These are phyloP conservation scores for Phytophthora brassicae DNA, from an alignment of 352 stramenopile genomes.

Conservation along the genomic window DNA sequence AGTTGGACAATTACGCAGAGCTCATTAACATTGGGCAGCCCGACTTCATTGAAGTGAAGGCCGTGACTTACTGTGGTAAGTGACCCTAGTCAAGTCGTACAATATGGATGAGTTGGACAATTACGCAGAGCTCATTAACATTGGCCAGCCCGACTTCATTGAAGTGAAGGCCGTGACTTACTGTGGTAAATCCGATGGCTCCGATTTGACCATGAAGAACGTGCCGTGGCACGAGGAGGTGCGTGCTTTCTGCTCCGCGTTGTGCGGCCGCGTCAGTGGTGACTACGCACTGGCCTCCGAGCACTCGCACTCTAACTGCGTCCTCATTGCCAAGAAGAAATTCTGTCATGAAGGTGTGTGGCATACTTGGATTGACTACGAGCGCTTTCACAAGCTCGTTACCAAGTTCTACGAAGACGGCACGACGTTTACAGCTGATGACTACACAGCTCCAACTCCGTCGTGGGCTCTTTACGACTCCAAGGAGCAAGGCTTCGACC, in stretches of 20 bases:
- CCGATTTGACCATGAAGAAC: slow-evolving; percentile 98
- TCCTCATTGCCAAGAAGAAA: slow-evolving; percentile 93
- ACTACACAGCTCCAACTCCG: slow-evolving; percentile 95
- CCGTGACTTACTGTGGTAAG: slow-evolving; percentile 98
- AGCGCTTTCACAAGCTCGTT: slow-evolving; percentile 94
- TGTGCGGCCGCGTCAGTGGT: slow-evolving; percentile 75
- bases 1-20: slow-evolving; percentile 94
- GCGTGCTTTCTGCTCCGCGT: slow-evolving; percentile 87
- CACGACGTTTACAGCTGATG: slow-evolving; percentile 88
- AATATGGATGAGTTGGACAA: slow-evolving; percentile 97
- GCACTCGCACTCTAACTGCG: slow-evolving; percentile 96
- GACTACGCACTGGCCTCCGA: slow-evolving; percentile 94
- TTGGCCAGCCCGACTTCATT: slow-evolving; percentile 91
- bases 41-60: slow-evolving; percentile 97
- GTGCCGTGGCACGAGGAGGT: slow-evolving; percentile 98
- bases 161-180: slow-evolving; percentile 99
- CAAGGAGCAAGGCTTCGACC: slow-evolving; percentile 96
- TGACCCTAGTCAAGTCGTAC: slow-evolving; percentile 98
- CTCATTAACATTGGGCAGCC: slow-evolving; percentile 91
- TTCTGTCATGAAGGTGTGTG: slow-evolving; percentile 91
- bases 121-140: slow-evolving; percentile 94
- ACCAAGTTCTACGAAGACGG: slow-evolving; percentile 81
- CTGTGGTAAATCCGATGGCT: slow-evolving; percentile 97
- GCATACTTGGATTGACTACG: slow-evolving; percentile 99
- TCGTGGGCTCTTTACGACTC: slow-evolving; percentile 96